Percentiles rank a stretch among this genome's conserved stretches.
These are phyloP conservation scores for Paspalum vaginatum DNA, from an alignment of 176 grass and related monocot genomes.

Conservation along the genomic window DNA sequence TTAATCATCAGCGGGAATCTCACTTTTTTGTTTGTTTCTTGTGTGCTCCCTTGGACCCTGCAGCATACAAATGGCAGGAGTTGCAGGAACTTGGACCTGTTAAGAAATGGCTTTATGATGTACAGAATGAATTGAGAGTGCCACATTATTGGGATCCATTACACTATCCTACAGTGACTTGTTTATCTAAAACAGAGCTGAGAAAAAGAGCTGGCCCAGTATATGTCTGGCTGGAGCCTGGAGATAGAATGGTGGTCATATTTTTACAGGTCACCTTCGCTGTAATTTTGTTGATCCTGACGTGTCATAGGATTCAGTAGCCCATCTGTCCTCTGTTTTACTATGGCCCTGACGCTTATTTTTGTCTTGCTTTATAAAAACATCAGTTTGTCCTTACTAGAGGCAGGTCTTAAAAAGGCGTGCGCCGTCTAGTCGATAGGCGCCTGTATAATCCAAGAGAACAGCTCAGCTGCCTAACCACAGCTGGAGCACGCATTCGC, in stretches of 20 bases:
- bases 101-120: conserved; percentile 19
- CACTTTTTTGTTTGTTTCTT: conserved; percentile 33
- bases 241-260: background rate
- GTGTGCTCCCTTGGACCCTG: conserved; percentile 45
- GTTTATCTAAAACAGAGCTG: background rate
- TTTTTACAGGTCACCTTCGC: conserved; percentile 19
- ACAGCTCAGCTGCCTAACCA: conserved; percentile 43
- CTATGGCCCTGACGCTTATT: background rate
- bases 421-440: conserved; percentile 58
- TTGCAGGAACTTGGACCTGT: conserved; percentile 16
- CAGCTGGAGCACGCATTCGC: conserved; percentile 43
- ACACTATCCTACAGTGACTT: background rate
- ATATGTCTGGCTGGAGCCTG: conserved; percentile 13
- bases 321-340: conserved; percentile 29
- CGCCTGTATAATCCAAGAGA: conserved; percentile 1
- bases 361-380: conserved; percentile 22
- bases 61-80: conserved; percentile 54
- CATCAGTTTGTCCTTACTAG: conserved; percentile 38
- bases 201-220: background rate
- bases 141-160: conserved; percentile 37
- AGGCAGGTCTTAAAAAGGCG: conserved; percentile 49
- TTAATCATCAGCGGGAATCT: conserved; percentile 49
- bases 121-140: conserved; percentile 25
- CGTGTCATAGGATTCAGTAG: conserved; percentile 10
- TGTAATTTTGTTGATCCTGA: conserved; percentile 26